These are phyloP conservation scores for Xylariaceae sp. DNA, from an alignment of 2,329 filamentous ascomycete genomes.

Conservation along the genomic window DNA sequence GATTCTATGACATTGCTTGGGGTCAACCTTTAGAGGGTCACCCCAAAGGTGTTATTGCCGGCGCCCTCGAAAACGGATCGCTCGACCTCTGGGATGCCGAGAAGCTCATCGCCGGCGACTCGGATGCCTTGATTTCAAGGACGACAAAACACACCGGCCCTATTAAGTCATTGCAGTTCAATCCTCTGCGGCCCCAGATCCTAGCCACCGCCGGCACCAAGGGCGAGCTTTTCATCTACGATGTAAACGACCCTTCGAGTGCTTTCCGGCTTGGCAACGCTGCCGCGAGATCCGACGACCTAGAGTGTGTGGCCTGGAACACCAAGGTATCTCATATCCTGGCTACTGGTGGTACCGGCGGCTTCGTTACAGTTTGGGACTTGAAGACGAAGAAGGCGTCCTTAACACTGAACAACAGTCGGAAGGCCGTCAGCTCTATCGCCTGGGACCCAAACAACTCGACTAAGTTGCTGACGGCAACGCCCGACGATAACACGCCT, in stretches of 20 bases:
- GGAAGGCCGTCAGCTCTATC: constrained; percentile 90
- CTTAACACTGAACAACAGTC: constrained; percentile 88
- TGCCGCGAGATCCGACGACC: constrained; percentile 85
- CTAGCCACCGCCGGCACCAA: constrained; percentile 90
- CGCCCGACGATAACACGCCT: constrained; percentile 80
- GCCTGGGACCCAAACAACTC: constrained; percentile 96
- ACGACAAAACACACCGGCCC: constrained; percentile 86
- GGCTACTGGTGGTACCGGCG: constrained; percentile 85
- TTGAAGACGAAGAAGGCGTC: constrained; percentile 97
- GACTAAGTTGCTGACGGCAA: constrained; percentile 89
- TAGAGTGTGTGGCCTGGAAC: constrained; percentile 97
- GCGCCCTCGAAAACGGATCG: constrained; percentile 88
- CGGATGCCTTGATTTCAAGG: constrained; percentile 76
- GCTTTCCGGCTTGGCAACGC: constrained; percentile 85
- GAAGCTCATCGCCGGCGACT: constrained; percentile 52
- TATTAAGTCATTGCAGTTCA: constrained; percentile 95
- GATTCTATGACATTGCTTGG: constrained; percentile 98
- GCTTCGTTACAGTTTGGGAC: constrained; percentile 98
- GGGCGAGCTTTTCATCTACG: constrained; percentile 93
- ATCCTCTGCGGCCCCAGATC: constrained; percentile 84
- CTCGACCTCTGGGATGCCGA: constrained; percentile 90
- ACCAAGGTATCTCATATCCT: constrained; percentile 95
- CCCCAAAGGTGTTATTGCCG: constrained; percentile 84
- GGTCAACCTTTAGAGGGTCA: constrained; percentile 72
- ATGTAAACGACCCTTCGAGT: constrained; percentile 82